These are phyloP conservation scores for Meyerozyma guilliermondii DNA, from an alignment of 1,139 yeast genomes.

Conservation along the genomic window DNA sequence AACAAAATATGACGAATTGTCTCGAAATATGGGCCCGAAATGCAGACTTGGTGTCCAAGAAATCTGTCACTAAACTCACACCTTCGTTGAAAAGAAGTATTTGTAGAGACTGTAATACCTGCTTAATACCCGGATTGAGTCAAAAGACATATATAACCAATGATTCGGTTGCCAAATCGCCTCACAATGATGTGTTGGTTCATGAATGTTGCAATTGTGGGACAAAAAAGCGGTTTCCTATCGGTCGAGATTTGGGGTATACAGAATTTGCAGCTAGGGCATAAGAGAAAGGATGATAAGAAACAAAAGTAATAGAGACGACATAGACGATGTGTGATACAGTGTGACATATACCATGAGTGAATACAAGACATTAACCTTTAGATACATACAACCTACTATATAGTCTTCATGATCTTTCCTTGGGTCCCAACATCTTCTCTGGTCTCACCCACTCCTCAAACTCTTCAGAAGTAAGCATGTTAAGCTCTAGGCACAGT, in stretches of 20 bases:
- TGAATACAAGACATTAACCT: too few species aligned
- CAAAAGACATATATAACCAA: conserved; percentile 27
- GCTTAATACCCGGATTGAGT: conserved; percentile 44
- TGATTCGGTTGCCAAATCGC: conserved; percentile 18
- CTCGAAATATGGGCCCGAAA: conserved; percentile 46
- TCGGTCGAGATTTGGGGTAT: conserved; percentile 9
- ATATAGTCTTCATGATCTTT: too few species aligned
- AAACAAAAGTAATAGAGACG: too few species aligned
- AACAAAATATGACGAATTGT: conserved; percentile 27
- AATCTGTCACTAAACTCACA: conserved; percentile 56
- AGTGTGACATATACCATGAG: too few species aligned
- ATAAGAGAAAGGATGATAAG: too few species aligned
- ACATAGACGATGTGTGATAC: too few species aligned
- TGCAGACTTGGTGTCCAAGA: conserved; percentile 51
- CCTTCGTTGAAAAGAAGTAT: conserved; percentile 56
- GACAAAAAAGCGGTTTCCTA: conserved; percentile 8
- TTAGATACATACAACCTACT: too few species aligned
- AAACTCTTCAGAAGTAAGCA: conserved; percentile 15
- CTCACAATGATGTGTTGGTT: conserved; percentile 28
- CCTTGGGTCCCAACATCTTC: conserved; percentile 18
- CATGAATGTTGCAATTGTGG: conserved; percentile 8
- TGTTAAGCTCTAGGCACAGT: conserved; percentile 15
- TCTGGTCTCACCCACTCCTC: conserved; percentile 19
- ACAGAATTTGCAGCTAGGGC: not conserved
- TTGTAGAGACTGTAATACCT: conserved; percentile 54